These are phyloP conservation scores for Serendipita sp. DNA, from an alignment of 1,284 basidiomycete genomes.

Conservation along the genomic window DNA sequence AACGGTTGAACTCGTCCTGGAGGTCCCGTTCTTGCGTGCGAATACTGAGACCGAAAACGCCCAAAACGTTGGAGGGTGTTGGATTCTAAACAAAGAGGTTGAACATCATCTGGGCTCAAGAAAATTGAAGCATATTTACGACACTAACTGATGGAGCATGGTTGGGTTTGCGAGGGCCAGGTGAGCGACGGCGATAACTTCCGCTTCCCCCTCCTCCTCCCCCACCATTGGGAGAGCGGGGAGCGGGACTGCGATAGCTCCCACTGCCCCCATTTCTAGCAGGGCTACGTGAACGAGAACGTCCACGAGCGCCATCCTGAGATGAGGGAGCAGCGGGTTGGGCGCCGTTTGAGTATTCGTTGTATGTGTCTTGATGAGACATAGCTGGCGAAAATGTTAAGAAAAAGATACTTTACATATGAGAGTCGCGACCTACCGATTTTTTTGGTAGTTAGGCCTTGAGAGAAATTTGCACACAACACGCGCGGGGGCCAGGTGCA, in stretches of 20 bases:
- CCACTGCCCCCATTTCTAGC: slow-evolving; percentile 21
- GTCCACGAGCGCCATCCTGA: slow-evolving; percentile 16
- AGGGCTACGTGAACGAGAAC: slow-evolving; percentile 61
- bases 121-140: slow-evolving; percentile 9
- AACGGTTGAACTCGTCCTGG: slow-evolving; percentile 83
- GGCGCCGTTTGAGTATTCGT: slow-evolving; percentile 43
- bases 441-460: too few relatives aligned
- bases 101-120: slow-evolving; percentile 21
- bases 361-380: slow-evolving; percentile 59
- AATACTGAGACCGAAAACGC: slow-evolving; percentile 93
- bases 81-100: slow-evolving; percentile 44
- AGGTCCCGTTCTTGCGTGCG: slow-evolving; percentile 88
- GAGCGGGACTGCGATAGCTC: slow-evolving; percentile 27
- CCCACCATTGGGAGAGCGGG: not conserved
- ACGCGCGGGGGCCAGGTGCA: not conserved
- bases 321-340: slow-evolving; percentile 5
- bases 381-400: not conserved
- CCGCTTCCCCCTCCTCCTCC: not conserved
- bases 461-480: too few relatives aligned
- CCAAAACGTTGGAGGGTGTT: slow-evolving; percentile 78
- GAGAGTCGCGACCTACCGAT: not conserved
- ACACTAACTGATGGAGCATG: slow-evolving; percentile 59
- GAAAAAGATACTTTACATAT: not conserved
- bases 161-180: slow-evolving; percentile 38
- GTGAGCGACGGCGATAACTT: slow-evolving; percentile 33